Percentiles rank a stretch among this genome's conserved stretches.
These are phyloP conservation scores for Lithocarpus polystachyus DNA, from an alignment of 306 rosid species.

Conservation along the genomic window DNA sequence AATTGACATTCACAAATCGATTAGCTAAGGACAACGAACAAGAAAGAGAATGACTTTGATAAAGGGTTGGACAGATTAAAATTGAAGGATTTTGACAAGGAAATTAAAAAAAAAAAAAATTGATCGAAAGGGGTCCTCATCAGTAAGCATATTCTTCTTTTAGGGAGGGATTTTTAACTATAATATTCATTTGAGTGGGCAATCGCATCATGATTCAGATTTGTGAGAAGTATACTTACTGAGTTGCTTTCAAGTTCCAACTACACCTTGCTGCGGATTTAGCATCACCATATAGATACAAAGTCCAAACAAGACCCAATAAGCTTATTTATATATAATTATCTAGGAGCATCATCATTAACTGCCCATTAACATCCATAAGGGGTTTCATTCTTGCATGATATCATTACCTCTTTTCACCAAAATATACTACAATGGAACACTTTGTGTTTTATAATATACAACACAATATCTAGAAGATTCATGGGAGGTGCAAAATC, in stretches of 20 bases:
- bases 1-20: not conserved
- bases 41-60: not conserved
- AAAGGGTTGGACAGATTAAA: too few species aligned
- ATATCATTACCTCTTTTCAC: constrained; percentile 27
- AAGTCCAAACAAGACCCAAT: constrained; percentile 34
- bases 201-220: not conserved
- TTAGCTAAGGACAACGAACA: too few species aligned
- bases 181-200: not conserved
- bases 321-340: constrained; percentile 30
- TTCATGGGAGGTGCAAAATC: constrained; percentile 38
- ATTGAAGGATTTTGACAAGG: too few species aligned
- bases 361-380: constrained; percentile 28
- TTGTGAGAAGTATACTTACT: not conserved
- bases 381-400: constrained; percentile 5
- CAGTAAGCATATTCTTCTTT: not conserved
- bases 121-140: too few species aligned
- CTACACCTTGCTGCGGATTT: not conserved
- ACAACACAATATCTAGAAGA: constrained; percentile 18
- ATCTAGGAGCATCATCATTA: constrained; percentile 42
- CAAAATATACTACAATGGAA: constrained; percentile 2
- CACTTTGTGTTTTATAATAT: not conserved
- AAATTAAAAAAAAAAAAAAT: too few species aligned
- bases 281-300: not conserved
- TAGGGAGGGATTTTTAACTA: not conserved
- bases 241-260: constrained; percentile 14